Base-by-base conservation (phyloP, 2,329 filamentous ascomycete genomes). In the Penicillium sp. region DNA sequence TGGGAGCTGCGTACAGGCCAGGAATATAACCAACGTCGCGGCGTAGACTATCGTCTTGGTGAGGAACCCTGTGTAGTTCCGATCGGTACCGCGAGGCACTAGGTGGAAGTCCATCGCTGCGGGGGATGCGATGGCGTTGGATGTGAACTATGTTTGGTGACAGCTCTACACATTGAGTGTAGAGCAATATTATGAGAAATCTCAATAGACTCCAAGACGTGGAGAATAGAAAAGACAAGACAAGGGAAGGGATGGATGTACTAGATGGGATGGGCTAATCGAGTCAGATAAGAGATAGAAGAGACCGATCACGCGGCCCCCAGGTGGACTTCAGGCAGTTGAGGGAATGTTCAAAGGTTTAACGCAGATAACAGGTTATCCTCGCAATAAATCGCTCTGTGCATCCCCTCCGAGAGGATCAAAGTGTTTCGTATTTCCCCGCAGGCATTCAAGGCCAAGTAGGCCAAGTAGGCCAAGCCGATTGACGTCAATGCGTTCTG, bases 31-130 rank as follows among this genome's bases (percentile, higher is more conserved):
- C n/a, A 80, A 59, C 4, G 77, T 73, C 15, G 64, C 68, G 5
- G 64, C 67, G 58, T 80, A 80, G 59, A 80, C 74, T 51, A 79
- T 78, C 13, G 74, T 78, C 57, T 79, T 77, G 9, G 77, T 80
- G 21, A 80, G 63, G 58, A 77, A 76, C 6, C 75, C 76, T 1
- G 75, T 79, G 59, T 79, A 79, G 53, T 79, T 78, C 48, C 66
- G 65, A 51, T 74, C 75, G 49, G 66, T 66, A 51, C 74, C 74
- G 37, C 72, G 67, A 59, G 76, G 75, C 44, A 76, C 69, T 29
- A 78, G 70, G 63, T 69, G 70, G 61, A 76, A 75, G 60, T 77
- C 75, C 72, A 77, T 73, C 49, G 58, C 67, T 58, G 49, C 38
- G 44, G 31, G 21, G 6, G 12, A 35, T 41, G 40, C 37, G 27